A percentile compares a stretch with the other conserved stretches of the same genome.
Evolutionary conservation across 1,284 basidiomycete species (phyloP).

Genomic region (Cystobasidium pallidum): DNA sequence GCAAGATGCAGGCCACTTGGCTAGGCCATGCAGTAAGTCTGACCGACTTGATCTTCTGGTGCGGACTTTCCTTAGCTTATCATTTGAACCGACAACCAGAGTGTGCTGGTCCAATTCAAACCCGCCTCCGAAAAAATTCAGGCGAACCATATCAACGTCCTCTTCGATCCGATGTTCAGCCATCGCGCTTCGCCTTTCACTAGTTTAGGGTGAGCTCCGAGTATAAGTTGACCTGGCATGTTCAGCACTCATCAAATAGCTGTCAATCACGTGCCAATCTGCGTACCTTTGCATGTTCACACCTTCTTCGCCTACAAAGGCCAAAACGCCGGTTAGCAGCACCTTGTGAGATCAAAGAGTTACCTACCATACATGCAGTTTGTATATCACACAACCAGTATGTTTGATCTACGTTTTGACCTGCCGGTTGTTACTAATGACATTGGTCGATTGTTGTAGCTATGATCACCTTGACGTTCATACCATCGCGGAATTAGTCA

Average conservation of each 20-base stretch:
- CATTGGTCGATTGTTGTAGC: too few relatives aligned
- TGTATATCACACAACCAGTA: slow-evolving; percentile 54
- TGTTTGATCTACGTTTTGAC: too few relatives aligned
- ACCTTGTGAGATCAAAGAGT: slow-evolving; percentile 51
- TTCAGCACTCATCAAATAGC: too few relatives aligned
- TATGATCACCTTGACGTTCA: slow-evolving; percentile 53
- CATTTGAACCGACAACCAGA: too few relatives aligned
- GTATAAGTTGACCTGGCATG: too few relatives aligned
- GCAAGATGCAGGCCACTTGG: slow-evolving; percentile 47
- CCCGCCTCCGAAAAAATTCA: not conserved
- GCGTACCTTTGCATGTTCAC: too few relatives aligned
- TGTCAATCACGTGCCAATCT: too few relatives aligned
- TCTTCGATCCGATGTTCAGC: slow-evolving; percentile 54
- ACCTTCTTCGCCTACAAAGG: too few relatives aligned
- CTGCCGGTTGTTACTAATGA: too few relatives aligned
- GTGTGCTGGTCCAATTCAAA: not conserved
- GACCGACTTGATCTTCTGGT: too few relatives aligned
- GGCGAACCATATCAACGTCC: slow-evolving; percentile 42
- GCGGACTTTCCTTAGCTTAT: too few relatives aligned
- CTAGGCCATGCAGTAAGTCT: slow-evolving; percentile 48
- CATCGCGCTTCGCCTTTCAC: slow-evolving; percentile 51
- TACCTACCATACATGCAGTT: slow-evolving; percentile 51
- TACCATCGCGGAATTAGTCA: slow-evolving; percentile 46
- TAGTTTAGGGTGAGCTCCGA: slow-evolving; percentile 14
- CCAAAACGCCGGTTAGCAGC: slow-evolving; percentile 47